Evolutionary conservation across 257 asterid species (phyloP).

Genomic region (Solanum sejunctum): DNA sequence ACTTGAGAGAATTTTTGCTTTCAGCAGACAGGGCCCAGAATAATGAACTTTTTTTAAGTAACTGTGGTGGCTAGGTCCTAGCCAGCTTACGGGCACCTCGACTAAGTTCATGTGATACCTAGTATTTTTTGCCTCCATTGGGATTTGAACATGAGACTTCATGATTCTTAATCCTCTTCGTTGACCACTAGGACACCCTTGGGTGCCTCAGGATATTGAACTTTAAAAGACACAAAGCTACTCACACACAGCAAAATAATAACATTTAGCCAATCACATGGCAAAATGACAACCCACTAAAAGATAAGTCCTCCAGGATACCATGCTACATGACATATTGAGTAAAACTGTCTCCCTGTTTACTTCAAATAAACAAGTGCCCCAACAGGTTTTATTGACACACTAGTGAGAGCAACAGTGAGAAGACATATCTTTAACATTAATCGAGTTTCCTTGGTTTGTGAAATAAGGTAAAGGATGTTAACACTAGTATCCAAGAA

Average conservation of each 20-base stretch:
- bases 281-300: neutral
- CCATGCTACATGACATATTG: neutral
- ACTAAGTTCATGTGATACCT: neutral
- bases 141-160: neutral
- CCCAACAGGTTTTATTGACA: neutral
- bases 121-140: neutral
- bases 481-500: neutral
- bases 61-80: neutral
- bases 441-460: neutral
- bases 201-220: neutral
- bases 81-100: neutral
- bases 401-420: neutral
- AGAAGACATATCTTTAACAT: neutral
- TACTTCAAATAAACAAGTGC: neutral
- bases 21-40: neutral
- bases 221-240: neutral
- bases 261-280: neutral
- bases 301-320: neutral
- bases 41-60: neutral
- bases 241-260: neutral
- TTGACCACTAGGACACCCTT: neutral
- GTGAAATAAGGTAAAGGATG: neutral
- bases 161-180: neutral
- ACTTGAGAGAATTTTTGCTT: neutral
- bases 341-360: neutral